Evolutionary conservation across 1,284 basidiomycete genomes (phyloP).

Genomic region (Marasmius sp.): DNA sequence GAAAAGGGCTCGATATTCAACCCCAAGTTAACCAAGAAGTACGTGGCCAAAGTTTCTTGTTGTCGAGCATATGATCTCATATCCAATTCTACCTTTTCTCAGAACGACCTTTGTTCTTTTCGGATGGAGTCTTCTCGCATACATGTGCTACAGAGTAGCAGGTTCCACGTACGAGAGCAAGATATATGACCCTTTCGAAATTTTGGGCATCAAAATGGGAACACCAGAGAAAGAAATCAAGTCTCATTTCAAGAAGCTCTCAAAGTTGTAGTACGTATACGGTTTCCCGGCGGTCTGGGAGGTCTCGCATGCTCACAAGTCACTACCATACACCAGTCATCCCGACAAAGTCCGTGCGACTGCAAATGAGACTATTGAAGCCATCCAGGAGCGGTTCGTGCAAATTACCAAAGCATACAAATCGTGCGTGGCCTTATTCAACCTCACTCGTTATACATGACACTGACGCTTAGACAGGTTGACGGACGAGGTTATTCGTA

Average conservation of each 20-base stretch:
- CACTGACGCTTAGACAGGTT: conserved; percentile 46
- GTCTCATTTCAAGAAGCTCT: conserved; percentile 95
- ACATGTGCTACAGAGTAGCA: conserved; percentile 68
- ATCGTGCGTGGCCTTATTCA: conserved; percentile 50
- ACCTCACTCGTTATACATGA: background rate
- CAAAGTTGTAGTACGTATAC: conserved; percentile 74
- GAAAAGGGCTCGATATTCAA: conserved; percentile 45
- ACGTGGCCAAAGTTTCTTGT: conserved; percentile 14
- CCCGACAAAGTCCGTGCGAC: conserved; percentile 93
- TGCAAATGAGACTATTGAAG: conserved; percentile 85
- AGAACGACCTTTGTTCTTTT: conserved; percentile 59
- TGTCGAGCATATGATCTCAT: background rate
- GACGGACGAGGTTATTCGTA: conserved; percentile 91
- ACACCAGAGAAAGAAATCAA: conserved; percentile 91
- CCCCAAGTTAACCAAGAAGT: conserved; percentile 47
- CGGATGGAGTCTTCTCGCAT: conserved; percentile 79
- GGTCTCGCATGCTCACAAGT: background rate
- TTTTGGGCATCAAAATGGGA: conserved; percentile 82
- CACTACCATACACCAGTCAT: conserved; percentile 59
- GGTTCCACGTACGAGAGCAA: conserved; percentile 62
- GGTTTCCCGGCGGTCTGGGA: background rate
- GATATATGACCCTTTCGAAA: conserved; percentile 93
- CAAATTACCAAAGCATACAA: conserved; percentile 99
- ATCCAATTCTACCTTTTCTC: background rate
- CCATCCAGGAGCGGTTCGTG: conserved; percentile 89